Percentiles rank a stretch among this genome's conserved stretches.
phyloP scores from a whole-genome alignment of 2,329 filamentous ascomycete species.

The Tothia fuscella region DNA sequence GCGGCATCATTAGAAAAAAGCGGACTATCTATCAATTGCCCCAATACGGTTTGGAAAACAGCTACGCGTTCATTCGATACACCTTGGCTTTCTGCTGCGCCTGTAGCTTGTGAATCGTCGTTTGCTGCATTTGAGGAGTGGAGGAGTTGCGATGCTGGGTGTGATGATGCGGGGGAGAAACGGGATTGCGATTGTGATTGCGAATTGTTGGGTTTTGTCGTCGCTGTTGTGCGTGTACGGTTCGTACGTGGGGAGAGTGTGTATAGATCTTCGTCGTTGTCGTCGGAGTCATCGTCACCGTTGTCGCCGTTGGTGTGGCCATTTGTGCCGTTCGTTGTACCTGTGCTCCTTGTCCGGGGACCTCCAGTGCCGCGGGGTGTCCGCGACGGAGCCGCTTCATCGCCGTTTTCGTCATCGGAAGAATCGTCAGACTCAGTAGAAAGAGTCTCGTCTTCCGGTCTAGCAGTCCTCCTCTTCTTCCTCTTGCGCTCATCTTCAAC shows the following conservation, averaged over 20 bases:
- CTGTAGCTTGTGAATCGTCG: constrained; percentile 11
- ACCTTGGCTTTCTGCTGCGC: constrained; percentile 4
- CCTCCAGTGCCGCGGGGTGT: constrained; percentile 27
- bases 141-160: constrained; percentile 60
- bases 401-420: constrained; percentile 49
- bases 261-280: constrained; percentile 44
- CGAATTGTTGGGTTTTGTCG: constrained; percentile 18
- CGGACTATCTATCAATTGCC: constrained; percentile 66
- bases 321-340: constrained; percentile 14
- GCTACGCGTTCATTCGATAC: constrained; percentile 40
- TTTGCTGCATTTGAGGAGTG: constrained; percentile 36
- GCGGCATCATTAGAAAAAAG: constrained; percentile 85
- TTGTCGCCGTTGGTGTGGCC: constrained; percentile 16
- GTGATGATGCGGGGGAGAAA: constrained; percentile 67
- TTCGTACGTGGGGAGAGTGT: constrained; percentile 37
- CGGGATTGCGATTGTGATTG: constrained; percentile 35
- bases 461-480: constrained; percentile 62
- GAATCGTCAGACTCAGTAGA: constrained; percentile 45
- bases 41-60: constrained; percentile 68
- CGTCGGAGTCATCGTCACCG: constrained; percentile 32
- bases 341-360: constrained; percentile 21
- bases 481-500: constrained; percentile 66
- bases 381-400: constrained; percentile 21
- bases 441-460: constrained; percentile 42
- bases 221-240: constrained; percentile 26